Evolutionary conservation across 2,329 filamentous ascomycete genomes (phyloP), one percentile per base, ranked within the genome.

Genomic region (Colletotrichum siamense): DNA sequence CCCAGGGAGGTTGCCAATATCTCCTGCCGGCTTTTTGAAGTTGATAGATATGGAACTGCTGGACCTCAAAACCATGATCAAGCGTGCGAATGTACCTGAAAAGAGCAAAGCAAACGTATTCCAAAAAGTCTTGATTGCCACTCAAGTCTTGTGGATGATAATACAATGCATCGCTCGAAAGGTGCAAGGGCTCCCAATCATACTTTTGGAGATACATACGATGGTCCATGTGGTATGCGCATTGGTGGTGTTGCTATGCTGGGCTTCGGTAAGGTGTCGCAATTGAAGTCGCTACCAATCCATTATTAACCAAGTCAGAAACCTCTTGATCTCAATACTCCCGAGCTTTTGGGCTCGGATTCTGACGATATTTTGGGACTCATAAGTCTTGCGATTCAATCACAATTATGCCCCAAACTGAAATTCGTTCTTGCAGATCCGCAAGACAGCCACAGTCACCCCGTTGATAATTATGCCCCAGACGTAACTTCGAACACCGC

Each of bases 61-160:
- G 13, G 61, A 66, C 8, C 7, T 55, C 3, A 3, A 36, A 34
- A 6, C 66, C 5, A 16, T 34, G n/a, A 16, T 77, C 0, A n/a
- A 34, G 8, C 18, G 30, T 1, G 55, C 72, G 2, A 61, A 81
- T 13, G 83, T 86, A 6, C 69, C 78, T 61, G 84, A 87, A 55
- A 83, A 83, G 30, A 86, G 83, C 77, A 87, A 87, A 71, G 82
- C 81, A 3, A 81, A 86, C 30, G 76, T 73, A 1, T 71, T 86
- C 8, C 80, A 85, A 8, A 87, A 86, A 75, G 55, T 77, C 0
- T 64, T 88, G 3, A 83, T 86, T 2, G 79, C 83, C 26, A 69
- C 84, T 4, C 86, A 88, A 71, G 83, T 84, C 0, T 74, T 70
- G 6, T 88, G 85, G 85, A 85, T 88, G 79, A 64, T 82, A 0